phyloP scores from a whole-genome alignment of 805 yeast species.

The Zygoascus tannicola region DNA sequence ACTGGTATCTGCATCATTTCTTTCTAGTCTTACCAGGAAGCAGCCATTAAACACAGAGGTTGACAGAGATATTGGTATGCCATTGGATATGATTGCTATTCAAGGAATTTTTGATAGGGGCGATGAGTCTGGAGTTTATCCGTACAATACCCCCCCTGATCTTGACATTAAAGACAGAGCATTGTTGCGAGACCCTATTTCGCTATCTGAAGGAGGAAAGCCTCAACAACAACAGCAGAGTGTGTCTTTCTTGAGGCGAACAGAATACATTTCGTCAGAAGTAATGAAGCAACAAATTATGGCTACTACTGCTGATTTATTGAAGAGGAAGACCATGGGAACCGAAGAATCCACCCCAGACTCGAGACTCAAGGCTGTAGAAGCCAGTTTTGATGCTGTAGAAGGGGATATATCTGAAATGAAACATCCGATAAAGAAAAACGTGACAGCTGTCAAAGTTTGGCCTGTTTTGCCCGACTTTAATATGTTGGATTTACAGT shows the following conservation, averaged over 20 bases:
- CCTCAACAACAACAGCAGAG: conserved; percentile 23
- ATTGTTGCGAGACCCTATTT: conserved; percentile 69
- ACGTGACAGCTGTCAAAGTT: conserved; percentile 61
- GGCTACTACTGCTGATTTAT: conserved; percentile 11
- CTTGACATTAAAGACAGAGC: conserved; percentile 73
- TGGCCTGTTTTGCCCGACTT: conserved; percentile 87
- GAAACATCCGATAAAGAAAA: conserved; percentile 71
- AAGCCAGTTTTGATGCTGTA: conserved; percentile 63
- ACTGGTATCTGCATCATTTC: conserved; percentile 43
- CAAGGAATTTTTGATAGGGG: conserved; percentile 60
- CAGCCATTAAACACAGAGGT: conserved; percentile 51
- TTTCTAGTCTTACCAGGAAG: conserved; percentile 66
- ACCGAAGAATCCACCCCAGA: conserved; percentile 34
- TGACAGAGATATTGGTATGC: conserved; percentile 58
- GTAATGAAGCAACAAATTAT: conserved; percentile 27
- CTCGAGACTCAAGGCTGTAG: conserved; percentile 59
- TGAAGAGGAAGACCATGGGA: conserved; percentile 7
- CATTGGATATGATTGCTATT: conserved; percentile 56
- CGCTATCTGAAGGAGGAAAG: neutral
- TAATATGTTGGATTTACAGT: conserved; percentile 76
- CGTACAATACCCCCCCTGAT: conserved; percentile 29
- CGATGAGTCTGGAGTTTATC: conserved; percentile 38
- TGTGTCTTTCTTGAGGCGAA: conserved; percentile 82
- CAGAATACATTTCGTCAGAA: conserved; percentile 79
- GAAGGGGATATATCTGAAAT: conserved; percentile 37